Evolutionary conservation across 306 rosid genomes (phyloP).

Genomic region (Inga oerstediana): DNA sequence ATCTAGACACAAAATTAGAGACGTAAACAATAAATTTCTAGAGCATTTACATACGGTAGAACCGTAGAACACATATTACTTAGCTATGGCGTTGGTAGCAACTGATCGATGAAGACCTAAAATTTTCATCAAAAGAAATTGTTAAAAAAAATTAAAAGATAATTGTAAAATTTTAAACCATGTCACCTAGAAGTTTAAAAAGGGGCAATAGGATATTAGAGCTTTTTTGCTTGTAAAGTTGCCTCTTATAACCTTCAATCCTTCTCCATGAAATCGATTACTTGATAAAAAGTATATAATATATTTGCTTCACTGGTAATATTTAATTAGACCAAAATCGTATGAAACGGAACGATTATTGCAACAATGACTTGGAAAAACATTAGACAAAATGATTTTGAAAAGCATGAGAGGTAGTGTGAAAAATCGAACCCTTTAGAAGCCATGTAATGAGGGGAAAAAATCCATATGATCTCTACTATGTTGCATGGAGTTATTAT

Average conservation of each 20-base stretch:
- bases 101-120: background rate
- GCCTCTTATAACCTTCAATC: background rate
- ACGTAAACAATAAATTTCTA: background rate
- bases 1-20: background rate
- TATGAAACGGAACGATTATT: too few species aligned
- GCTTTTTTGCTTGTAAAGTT: background rate
- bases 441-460: background rate
- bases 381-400: background rate
- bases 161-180: background rate
- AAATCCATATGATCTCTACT: background rate
- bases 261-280: background rate
- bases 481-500: background rate
- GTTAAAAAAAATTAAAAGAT: background rate
- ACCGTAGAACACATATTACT: too few species aligned
- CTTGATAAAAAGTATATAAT: background rate
- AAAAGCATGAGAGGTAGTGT: background rate
- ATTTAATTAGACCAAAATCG: background rate
- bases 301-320: background rate
- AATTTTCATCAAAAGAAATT: background rate
- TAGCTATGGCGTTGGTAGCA: background rate
- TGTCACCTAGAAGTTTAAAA: background rate
- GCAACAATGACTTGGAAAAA: background rate
- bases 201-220: background rate
- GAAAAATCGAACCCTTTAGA: background rate
- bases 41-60: too few species aligned